Conservation (phyloP, 345 rosid species). For the Citrus australasica region DNA sequence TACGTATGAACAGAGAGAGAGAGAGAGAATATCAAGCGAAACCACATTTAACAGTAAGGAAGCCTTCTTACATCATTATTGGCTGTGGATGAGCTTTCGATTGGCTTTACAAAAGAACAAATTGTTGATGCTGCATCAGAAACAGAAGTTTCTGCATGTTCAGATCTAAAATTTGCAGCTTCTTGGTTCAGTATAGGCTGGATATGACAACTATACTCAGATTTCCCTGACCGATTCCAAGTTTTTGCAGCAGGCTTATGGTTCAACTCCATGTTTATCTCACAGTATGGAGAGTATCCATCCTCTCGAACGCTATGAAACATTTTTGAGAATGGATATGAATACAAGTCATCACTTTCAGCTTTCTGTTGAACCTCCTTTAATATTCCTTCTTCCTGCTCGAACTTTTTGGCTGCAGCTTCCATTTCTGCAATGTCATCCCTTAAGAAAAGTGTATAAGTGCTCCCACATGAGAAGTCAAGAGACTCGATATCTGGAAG, state of each 20-base stretch:
- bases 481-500: slow-evolving; percentile 57
- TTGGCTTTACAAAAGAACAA: slow-evolving; percentile 37
- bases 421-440: slow-evolving; percentile 68
- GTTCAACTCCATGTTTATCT: slow-evolving; percentile 37
- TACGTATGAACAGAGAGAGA: not conserved
- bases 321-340: slow-evolving; percentile 41
- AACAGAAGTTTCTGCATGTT: slow-evolving; percentile 27
- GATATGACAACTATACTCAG: slow-evolving; percentile 1
- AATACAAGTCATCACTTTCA: slow-evolving; percentile 46
- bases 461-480: slow-evolving; percentile 70
- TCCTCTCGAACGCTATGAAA: slow-evolving; percentile 36
- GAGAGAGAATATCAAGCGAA: not conserved
- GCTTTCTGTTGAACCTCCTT: slow-evolving; percentile 35
- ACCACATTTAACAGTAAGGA: slow-evolving; percentile 8
- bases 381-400: slow-evolving; percentile 48
- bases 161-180: slow-evolving; percentile 16
- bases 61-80: slow-evolving; percentile 61
- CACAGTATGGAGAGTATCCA: slow-evolving; percentile 72
- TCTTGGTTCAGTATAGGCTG: slow-evolving; percentile 19
- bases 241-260: slow-evolving; percentile 10
- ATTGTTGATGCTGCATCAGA: slow-evolving; percentile 47
- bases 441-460: slow-evolving; percentile 64
- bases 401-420: slow-evolving; percentile 80
- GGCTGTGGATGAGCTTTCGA: slow-evolving; percentile 32
- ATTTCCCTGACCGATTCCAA: slow-evolving; percentile 13